Base-by-base conservation (phyloP, 345 rosid species). In the Excoecaria agallocha region DNA sequence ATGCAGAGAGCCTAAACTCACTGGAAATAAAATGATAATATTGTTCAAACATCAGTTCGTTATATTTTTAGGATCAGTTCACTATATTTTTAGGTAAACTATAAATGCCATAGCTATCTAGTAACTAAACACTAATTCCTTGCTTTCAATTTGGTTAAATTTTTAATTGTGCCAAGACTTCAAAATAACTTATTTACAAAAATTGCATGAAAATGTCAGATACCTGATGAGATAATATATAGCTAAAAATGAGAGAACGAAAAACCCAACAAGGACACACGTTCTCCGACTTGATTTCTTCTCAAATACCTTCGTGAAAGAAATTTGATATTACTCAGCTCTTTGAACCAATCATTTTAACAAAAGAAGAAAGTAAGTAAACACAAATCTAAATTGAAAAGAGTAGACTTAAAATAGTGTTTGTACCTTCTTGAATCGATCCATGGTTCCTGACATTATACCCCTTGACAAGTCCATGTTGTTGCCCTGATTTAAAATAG, bases 391-490 rank as follows among this genome's bases (percentile, higher is more conserved):
- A 60, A 74, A 30, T 20, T 30, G 51, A 15, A 66, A 51, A 52
- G 24, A 6, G 5, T 48, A 67, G 5, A 48, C 74, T 30, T 20
- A 30, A 30, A 30, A 30, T 30, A 70, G 66, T 37, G 49, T 11
- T 30, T 55, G 46, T 80, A 94, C 98, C 96, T 81, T 86, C 81
- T 90, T 91, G 82, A 94, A 92, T 48, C 91, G 88, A 78, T 89
- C 93, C 87, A 92, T 88, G 12, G 97, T 89, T 80, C 97, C 94
- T 7, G 96, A 89, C 91, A 94, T 86, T 59, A 89, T 70, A 15
- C 98, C 97, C 81, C 98, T 89, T 0, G 98, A 83, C 41, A 85
- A 82, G 78, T 94, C 98, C 98, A 94, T 92, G 76, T 80, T 75
- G 71, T 88, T 91, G 55, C 98, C 98, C 97, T 92, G 79, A 72